Percentiles rank a stretch among this genome's conserved stretches.
These are phyloP conservation scores for Oxyria digyna DNA, from an alignment of 148 eudicot genomes.

Conservation along the genomic window DNA sequence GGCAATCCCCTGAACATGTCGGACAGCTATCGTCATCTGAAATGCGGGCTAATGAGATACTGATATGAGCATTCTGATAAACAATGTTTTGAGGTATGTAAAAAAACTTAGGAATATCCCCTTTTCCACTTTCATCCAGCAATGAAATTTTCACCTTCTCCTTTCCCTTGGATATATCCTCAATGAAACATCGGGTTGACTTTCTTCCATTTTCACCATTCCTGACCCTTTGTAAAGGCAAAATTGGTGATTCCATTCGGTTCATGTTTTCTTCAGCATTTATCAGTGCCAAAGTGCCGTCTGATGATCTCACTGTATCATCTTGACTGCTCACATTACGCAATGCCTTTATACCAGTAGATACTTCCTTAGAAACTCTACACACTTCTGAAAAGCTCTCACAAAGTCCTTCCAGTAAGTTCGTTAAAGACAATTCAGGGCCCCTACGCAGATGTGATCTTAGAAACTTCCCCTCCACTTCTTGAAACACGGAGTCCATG, in stretches of 20 bases:
- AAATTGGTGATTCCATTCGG: conserved; percentile 12
- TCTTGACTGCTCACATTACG: conserved; percentile 9
- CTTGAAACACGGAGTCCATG: conserved; percentile 30
- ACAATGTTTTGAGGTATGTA: conserved; percentile 35
- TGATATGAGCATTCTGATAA: conserved; percentile 44
- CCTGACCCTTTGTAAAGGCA: conserved; percentile 6
- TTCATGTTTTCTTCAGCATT: conserved; percentile 8
- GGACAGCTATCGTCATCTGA: conserved; percentile 59
- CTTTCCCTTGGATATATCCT: conserved; percentile 45
- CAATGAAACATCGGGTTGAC: conserved; percentile 12
- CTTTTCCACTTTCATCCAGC: conserved; percentile 27
- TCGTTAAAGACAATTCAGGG: conserved; percentile 24
- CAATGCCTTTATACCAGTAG: conserved; percentile 7
- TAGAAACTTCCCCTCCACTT: conserved; percentile 31
- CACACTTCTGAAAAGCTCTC: conserved; percentile 20
- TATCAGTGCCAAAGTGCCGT: background rate
- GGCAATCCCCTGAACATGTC: conserved; percentile 44
- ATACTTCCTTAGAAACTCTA: conserved; percentile 7
- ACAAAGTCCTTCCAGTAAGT: conserved; percentile 37
- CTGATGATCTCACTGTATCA: conserved; percentile 9
- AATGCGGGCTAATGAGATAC: conserved; percentile 48
- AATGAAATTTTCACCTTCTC: conserved; percentile 47
- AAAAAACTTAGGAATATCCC: conserved; percentile 28
- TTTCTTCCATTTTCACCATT: conserved; percentile 4
- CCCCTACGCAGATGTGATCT: conserved; percentile 16